Percentiles rank a stretch among this genome's conserved stretches.
phyloP scores from a whole-genome alignment of 805 yeast genomes.

The Zygoascus ofunaensis region DNA sequence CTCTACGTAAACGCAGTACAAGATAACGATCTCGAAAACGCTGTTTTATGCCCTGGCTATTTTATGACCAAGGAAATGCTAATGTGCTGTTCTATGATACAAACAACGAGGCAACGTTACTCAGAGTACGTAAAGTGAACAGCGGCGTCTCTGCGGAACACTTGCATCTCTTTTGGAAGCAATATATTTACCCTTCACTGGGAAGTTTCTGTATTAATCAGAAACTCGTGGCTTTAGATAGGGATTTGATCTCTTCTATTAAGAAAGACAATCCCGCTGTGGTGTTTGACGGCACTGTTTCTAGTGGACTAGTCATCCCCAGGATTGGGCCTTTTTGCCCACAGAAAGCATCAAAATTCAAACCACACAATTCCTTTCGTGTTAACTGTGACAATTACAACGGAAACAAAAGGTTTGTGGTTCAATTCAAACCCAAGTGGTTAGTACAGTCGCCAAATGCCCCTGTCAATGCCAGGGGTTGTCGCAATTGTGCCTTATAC shows the following conservation, averaged over 20 bases:
- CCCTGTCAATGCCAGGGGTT: slow-evolving; percentile 31
- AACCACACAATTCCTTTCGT: background rate
- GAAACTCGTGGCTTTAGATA: slow-evolving; percentile 1
- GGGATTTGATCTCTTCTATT: background rate
- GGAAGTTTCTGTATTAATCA: slow-evolving; percentile 4
- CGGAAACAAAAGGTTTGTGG: slow-evolving; percentile 15
- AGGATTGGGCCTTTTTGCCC: background rate
- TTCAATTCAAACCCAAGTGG: slow-evolving; percentile 61
- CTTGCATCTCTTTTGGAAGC: slow-evolving; percentile 27
- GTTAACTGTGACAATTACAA: background rate
- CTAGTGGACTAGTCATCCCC: slow-evolving; percentile 8
- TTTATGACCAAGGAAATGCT: slow-evolving; percentile 43
- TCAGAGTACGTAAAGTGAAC: slow-evolving; percentile 29
- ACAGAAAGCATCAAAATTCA: background rate
- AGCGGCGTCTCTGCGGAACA: slow-evolving; percentile 26
- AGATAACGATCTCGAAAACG: too few species aligned
- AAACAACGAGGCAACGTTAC: slow-evolving; percentile 31
- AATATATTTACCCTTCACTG: slow-evolving; percentile 20
- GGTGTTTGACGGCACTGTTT: background rate
- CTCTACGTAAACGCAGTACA: too few species aligned
- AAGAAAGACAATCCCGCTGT: background rate
- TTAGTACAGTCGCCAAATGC: slow-evolving; percentile 37
- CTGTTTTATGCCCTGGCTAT: slow-evolving; percentile 30
- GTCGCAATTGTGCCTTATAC: slow-evolving; percentile 49
- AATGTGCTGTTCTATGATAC: slow-evolving; percentile 37